These are phyloP conservation scores for Funneliformis mosseae DNA, from an alignment of 192 early-diverging fungal genomes.

Conservation along the genomic window DNA sequence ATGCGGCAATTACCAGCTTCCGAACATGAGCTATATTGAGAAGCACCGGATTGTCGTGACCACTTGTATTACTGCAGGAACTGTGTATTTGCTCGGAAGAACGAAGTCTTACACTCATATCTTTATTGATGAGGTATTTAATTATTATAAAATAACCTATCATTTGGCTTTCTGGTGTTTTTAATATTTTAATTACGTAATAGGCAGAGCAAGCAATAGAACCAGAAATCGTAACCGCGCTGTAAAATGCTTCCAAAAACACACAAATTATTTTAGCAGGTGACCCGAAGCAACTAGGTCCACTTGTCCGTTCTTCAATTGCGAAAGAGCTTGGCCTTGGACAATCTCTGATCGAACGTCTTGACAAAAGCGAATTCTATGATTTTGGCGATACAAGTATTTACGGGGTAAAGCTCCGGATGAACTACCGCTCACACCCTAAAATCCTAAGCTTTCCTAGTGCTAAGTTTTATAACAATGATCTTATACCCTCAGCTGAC, in stretches of 20 bases:
- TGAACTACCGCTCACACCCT: neutral
- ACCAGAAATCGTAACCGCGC: neutral
- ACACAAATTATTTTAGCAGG: neutral
- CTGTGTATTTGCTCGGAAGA: neutral
- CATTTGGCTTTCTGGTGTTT: neutral
- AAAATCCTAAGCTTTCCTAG: neutral
- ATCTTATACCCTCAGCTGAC: neutral
- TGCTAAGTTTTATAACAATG: neutral
- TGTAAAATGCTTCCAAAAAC: neutral
- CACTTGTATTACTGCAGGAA: neutral
- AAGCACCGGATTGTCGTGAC: neutral
- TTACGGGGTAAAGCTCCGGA: neutral
- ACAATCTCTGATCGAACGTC: neutral
- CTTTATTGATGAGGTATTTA: conserved; percentile 5
- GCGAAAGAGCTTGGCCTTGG: neutral
- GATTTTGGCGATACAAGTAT: neutral
- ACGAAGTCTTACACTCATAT: neutral
- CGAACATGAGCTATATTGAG: neutral
- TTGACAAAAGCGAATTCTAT: neutral
- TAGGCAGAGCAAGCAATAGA: neutral
- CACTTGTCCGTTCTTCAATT: neutral
- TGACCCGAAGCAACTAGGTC: neutral
- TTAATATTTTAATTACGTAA: neutral
- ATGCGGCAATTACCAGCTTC: neutral
- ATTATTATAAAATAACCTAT: neutral